These are phyloP conservation scores for Globisporangium paddicum DNA, from an alignment of 352 stramenopile genomes.

Conservation along the genomic window DNA sequence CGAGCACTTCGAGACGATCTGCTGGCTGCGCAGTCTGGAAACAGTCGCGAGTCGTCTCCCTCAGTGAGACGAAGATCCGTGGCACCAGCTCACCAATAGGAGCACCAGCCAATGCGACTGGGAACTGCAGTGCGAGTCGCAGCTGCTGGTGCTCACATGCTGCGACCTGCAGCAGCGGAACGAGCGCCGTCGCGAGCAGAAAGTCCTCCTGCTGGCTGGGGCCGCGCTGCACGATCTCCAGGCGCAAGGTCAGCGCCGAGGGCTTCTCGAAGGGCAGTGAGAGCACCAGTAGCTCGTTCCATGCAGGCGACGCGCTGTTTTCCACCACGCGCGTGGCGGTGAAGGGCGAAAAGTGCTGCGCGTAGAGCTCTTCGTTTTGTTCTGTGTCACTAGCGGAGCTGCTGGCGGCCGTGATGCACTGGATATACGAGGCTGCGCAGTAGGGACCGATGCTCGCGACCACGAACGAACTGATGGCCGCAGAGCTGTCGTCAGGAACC, in stretches of 20 bases:
- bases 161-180: constrained; percentile 18
- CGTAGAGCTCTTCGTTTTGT: constrained; percentile 23
- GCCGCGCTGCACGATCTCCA: constrained; percentile 64
- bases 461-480: constrained; percentile 22
- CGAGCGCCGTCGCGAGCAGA: constrained; percentile 26
- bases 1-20: constrained; percentile 19
- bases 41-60: constrained; percentile 9
- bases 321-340: constrained; percentile 57
- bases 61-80: constrained; percentile 17
- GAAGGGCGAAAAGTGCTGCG: constrained; percentile 53
- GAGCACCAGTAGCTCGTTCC: constrained; percentile 69
- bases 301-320: constrained; percentile 24
- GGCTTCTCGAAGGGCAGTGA: constrained; percentile 41
- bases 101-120: background rate
- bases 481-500: background rate
- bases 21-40: background rate
- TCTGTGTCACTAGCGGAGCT: constrained; percentile 10
- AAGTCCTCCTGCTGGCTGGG: constrained; percentile 63
- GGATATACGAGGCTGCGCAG: constrained; percentile 8
- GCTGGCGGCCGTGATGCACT: constrained; percentile 2
- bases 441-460: constrained; percentile 25
- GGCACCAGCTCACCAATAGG: background rate
- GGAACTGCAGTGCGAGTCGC: constrained; percentile 25
- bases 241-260: constrained; percentile 16
- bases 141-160: constrained; percentile 21